Percentiles rank a stretch among this genome's conserved stretches.
phyloP scores from a whole-genome alignment of 2,329 filamentous ascomycete species.

The Aquanectria penicillioides region DNA sequence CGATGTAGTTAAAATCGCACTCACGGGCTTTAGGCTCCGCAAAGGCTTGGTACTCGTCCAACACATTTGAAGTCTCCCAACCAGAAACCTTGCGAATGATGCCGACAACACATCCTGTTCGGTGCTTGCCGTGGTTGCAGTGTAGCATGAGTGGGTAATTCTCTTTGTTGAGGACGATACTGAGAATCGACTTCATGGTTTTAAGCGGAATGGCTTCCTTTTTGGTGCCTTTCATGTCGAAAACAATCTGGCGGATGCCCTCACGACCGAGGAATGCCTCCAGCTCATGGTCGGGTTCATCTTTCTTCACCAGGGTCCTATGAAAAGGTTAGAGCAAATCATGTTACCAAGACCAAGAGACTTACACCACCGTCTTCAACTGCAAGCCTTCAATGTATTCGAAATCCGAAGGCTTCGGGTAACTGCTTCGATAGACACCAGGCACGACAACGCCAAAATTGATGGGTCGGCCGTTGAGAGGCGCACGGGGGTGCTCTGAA shows the following conservation, averaged over 20 bases:
- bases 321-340: slow-evolving; percentile 22
- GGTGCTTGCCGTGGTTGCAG: slow-evolving; percentile 95
- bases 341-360: slow-evolving; percentile 27
- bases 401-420: slow-evolving; percentile 77
- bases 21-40: slow-evolving; percentile 69
- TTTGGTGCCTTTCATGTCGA: slow-evolving; percentile 90
- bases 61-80: slow-evolving; percentile 69
- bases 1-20: slow-evolving; percentile 68
- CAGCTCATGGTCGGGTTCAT: slow-evolving; percentile 63
- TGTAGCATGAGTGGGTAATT: slow-evolving; percentile 88
- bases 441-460: slow-evolving; percentile 83
- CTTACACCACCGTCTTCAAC: slow-evolving; percentile 83
- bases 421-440: slow-evolving; percentile 84
- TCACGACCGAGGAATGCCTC: slow-evolving; percentile 71
- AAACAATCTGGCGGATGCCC: slow-evolving; percentile 76
- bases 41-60: slow-evolving; percentile 79
- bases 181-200: slow-evolving; percentile 77
- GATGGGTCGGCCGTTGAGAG: slow-evolving; percentile 55
- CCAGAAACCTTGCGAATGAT: slow-evolving; percentile 79
- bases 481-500: slow-evolving; percentile 33
- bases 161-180: slow-evolving; percentile 73
- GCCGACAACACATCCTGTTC: slow-evolving; percentile 89
- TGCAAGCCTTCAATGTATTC: slow-evolving; percentile 73
- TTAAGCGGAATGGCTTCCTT: slow-evolving; percentile 74
- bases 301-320: slow-evolving; percentile 72